Percentiles rank a stretch among this genome's conserved stretches.
These are phyloP conservation scores for Erodium texanum DNA, from an alignment of 441 rosid species.

Conservation along the genomic window DNA sequence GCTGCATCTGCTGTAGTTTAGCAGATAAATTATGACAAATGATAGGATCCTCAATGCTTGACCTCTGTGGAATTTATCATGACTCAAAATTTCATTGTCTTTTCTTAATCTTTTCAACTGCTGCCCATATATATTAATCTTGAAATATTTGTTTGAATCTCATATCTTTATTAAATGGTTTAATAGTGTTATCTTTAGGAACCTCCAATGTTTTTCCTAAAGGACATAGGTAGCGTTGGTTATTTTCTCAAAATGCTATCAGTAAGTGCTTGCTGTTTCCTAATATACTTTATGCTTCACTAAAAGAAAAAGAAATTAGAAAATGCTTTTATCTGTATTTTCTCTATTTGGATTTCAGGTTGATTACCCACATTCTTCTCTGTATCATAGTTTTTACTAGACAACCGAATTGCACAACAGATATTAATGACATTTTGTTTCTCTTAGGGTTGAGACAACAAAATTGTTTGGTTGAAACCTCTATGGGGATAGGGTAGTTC, in stretches of 20 bases:
- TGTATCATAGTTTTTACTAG: too few species aligned
- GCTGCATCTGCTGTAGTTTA: background rate
- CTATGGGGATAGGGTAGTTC: background rate
- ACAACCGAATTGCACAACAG: too few species aligned
- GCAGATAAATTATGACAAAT: background rate
- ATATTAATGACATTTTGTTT: too few species aligned
- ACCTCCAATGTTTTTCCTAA: background rate
- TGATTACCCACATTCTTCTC: too few species aligned
- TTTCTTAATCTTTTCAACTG: background rate
- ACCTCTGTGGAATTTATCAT: background rate
- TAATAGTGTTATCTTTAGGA: background rate
- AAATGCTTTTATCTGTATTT: too few species aligned
- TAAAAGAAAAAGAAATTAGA: too few species aligned
- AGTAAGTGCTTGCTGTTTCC: too few species aligned
- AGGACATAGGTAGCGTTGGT: background rate
- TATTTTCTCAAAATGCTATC: too few species aligned
- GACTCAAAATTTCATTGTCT: background rate
- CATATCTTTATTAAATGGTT: background rate
- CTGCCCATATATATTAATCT: background rate
- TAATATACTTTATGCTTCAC: too few species aligned
- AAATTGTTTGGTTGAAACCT: background rate
- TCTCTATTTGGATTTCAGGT: too few species aligned
- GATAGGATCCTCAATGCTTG: background rate
- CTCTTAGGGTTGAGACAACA: background rate
- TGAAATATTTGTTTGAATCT: background rate